These are phyloP conservation scores for Fennellomyces sp. DNA, from an alignment of 371 early-diverging fungal species.

Conservation along the genomic window DNA sequence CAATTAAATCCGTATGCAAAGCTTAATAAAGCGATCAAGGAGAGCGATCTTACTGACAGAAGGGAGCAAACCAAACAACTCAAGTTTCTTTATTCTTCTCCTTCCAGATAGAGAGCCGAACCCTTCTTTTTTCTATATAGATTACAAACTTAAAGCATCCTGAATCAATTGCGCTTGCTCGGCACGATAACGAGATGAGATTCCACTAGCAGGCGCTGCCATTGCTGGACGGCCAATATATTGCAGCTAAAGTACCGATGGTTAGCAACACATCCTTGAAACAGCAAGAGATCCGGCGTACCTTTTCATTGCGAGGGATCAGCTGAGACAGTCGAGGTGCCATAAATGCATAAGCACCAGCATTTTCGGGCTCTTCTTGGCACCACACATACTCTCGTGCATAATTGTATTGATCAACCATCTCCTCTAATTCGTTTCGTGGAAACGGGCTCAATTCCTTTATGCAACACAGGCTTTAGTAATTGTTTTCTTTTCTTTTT, in stretches of 20 bases:
- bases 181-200: conserved; percentile 35
- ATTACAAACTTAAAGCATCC: conserved; percentile 17
- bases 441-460: conserved; percentile 96
- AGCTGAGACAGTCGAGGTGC: conserved; percentile 82
- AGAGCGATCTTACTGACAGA: no score
- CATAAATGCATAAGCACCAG: conserved; percentile 88
- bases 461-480: neutral
- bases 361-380: conserved; percentile 96
- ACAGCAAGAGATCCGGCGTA: conserved; percentile 11
- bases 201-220: conserved; percentile 81
- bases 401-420: conserved; percentile 64
- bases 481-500: neutral
- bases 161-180: conserved; percentile 38
- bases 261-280: neutral
- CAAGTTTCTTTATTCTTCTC: neutral
- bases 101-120: no score
- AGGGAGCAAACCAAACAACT: no score
- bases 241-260: conserved; percentile 28
- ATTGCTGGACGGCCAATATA: conserved; percentile 78
- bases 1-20: no score
- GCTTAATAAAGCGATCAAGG: no score
- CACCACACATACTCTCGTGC: conserved; percentile 85
- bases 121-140: no score
- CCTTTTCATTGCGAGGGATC: conserved; percentile 52
- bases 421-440: conserved; percentile 62